Base-by-base conservation (phyloP, 2,329 filamentous ascomycete species). In the Fusarium nodosum region DNA sequence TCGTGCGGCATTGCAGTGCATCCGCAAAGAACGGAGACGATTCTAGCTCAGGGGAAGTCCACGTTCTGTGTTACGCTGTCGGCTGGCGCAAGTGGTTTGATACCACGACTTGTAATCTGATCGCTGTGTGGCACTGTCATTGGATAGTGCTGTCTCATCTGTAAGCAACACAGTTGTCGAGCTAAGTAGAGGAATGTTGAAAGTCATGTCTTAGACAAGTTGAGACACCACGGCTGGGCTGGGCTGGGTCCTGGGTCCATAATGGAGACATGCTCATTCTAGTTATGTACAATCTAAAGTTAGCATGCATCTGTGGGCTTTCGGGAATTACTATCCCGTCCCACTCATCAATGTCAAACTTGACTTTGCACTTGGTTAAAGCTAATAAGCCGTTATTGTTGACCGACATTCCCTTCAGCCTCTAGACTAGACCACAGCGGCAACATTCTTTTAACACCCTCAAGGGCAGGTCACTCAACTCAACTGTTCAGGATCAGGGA, bases 1-100 rank as follows among this genome's bases (percentile, higher is more conserved):
- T 71, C 45, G 60, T 54, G 42, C 54, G 42, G 45, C 36, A 64
- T 48, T 47, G 39, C 33, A 51, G 24, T 51, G 22, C 36, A 52
- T 22, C 24, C 48, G n/a, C n/a, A 46, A 18, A 30, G 24, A 45
- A 45, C 26, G 44, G 44, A 31, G 28, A 45, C 51, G 50, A 57
- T 56, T 63, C 55, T 72, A 72, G 66, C 38, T 72, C 69, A 72
- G 69, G 69, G 69, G 69, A 62, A 70, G 53, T 46, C 26, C 67
- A 71, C 71, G 68, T 61, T 55, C 39, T 46, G 46, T 71, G 67
- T 46, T 30, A 70, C 64, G 55, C 55, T 61, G 55, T 38, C 51
- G 52, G 46, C 31, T 47, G 52, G 46, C 31, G 51, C 26, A 52
- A 36, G 31, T 48, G 38, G 38, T 53, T 52, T 47, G 28, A 30